These are phyloP conservation scores for Trichophyton simii DNA, from an alignment of 2,329 filamentous ascomycete genomes.

Conservation along the genomic window DNA sequence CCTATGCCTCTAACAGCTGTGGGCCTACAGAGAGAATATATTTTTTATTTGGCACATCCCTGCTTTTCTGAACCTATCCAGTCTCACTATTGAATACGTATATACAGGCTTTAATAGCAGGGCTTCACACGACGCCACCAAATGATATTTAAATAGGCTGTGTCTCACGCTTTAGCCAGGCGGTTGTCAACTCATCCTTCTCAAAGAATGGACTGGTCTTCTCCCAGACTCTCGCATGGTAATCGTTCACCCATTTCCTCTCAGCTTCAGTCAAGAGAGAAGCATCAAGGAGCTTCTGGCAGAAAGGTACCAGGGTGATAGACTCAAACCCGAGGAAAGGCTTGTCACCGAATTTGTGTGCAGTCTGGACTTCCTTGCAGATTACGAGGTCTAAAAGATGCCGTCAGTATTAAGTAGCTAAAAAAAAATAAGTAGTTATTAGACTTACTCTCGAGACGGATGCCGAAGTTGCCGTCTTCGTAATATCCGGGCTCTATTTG, in stretches of 20 bases:
- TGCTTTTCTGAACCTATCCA: neutral
- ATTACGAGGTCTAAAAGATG: constrained; percentile 57
- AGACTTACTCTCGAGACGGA: constrained; percentile 79
- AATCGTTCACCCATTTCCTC: constrained; percentile 75
- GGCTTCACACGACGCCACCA: neutral
- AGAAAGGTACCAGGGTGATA: constrained; percentile 94
- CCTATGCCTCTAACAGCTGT: too few species aligned
- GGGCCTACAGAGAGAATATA: neutral
- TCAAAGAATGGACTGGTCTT: constrained; percentile 71
- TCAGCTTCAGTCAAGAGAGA: constrained; percentile 59
- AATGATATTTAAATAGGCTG: constrained; percentile 31
- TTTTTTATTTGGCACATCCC: neutral
- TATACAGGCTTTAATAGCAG: neutral
- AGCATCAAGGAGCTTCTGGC: constrained; percentile 71
- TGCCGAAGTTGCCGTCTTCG: constrained; percentile 86
- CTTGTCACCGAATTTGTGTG: constrained; percentile 82
- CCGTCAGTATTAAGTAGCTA: neutral
- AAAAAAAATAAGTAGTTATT: constrained; percentile 9
- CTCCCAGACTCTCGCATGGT: constrained; percentile 65
- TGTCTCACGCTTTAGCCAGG: constrained; percentile 84
- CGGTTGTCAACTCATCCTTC: constrained; percentile 55
- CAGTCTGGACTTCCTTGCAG: constrained; percentile 76
- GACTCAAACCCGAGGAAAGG: constrained; percentile 91
- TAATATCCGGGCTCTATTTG: constrained; percentile 77
- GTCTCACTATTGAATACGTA: neutral